These are phyloP conservation scores for Hippophae rhamnoides DNA, from an alignment of 306 rosid species.

Conservation along the genomic window DNA sequence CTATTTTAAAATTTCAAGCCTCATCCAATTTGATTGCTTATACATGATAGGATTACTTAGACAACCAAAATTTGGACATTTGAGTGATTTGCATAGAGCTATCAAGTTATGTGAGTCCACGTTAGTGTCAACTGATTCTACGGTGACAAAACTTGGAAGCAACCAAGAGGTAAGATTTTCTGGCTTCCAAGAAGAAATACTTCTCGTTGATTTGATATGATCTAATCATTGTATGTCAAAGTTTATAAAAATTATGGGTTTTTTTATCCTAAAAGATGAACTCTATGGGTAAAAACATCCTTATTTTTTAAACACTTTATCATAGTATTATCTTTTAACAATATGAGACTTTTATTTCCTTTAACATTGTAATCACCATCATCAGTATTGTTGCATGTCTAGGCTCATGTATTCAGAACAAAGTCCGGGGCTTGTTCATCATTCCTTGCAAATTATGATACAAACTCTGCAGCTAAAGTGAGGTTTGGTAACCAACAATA, in stretches of 20 bases:
- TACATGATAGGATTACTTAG: constrained; percentile 48
- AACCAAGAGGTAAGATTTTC: constrained; percentile 51
- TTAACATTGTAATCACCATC: constrained; percentile 7
- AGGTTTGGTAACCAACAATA: constrained; percentile 51
- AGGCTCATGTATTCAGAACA: constrained; percentile 69
- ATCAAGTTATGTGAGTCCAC: constrained; percentile 66
- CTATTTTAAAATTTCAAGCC: no score
- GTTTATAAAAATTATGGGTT: no score
- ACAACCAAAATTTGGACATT: constrained; percentile 94
- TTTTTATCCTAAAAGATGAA: no score
- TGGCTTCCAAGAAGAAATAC: constrained; percentile 5
- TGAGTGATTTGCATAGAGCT: constrained; percentile 75
- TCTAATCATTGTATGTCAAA: no score
- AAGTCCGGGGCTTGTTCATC: constrained; percentile 58
- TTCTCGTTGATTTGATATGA: no score
- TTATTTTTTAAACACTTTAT: no score
- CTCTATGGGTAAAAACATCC: no score
- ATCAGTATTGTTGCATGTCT: constrained; percentile 11
- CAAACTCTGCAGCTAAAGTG: constrained; percentile 37
- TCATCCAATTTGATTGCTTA: no score
- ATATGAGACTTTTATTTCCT: no score
- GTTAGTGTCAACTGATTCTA: constrained; percentile 64
- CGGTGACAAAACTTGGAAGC: constrained; percentile 52
- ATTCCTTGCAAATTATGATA: constrained; percentile 72
- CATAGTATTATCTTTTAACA: no score